Conservation (phyloP, 495 filamentous ascomycete species). For the Aspergillus indologenus region DNA sequence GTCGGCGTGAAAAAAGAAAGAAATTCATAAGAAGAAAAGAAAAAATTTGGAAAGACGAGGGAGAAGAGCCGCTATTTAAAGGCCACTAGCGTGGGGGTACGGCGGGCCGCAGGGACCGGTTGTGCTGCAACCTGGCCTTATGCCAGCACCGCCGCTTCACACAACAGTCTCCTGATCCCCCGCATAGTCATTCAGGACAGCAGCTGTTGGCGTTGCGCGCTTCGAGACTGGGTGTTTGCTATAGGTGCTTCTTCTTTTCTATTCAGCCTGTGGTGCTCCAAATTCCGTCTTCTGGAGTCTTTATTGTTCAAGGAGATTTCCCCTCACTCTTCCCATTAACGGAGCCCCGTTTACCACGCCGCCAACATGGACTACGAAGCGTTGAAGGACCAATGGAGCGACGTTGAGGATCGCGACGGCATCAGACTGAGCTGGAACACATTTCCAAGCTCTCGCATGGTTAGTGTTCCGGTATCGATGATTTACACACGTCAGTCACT, state of each 20-base stretch:
- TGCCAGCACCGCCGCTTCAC: slow-evolving; percentile 32
- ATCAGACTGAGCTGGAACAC: slow-evolving; percentile 98
- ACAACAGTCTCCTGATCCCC: slow-evolving; percentile 32
- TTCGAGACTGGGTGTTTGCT: slow-evolving; percentile 35
- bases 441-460: slow-evolving; percentile 97
- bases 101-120: slow-evolving; percentile 33
- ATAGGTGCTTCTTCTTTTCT: slow-evolving; percentile 21
- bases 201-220: slow-evolving; percentile 24
- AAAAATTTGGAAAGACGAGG: slow-evolving; percentile 17
- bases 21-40: slow-evolving; percentile 31
- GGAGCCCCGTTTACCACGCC: slow-evolving; percentile 26
- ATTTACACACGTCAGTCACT: slow-evolving; percentile 15
- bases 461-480: slow-evolving; percentile 37
- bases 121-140: slow-evolving; percentile 52
- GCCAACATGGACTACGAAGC: slow-evolving; percentile 70
- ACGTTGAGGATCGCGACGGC: slow-evolving; percentile 95
- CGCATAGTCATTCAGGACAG: slow-evolving; percentile 25
- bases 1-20: slow-evolving; percentile 24
- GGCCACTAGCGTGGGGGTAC: slow-evolving; percentile 29
- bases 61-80: slow-evolving; percentile 31
- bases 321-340: slow-evolving; percentile 25
- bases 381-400: slow-evolving; percentile 96
- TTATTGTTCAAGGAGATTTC: slow-evolving; percentile 21
- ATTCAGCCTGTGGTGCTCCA: slow-evolving; percentile 20
- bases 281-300: slow-evolving; percentile 17